Conservation (phyloP, 148 eudicot species). For the Rhododendron henanense region DNA sequence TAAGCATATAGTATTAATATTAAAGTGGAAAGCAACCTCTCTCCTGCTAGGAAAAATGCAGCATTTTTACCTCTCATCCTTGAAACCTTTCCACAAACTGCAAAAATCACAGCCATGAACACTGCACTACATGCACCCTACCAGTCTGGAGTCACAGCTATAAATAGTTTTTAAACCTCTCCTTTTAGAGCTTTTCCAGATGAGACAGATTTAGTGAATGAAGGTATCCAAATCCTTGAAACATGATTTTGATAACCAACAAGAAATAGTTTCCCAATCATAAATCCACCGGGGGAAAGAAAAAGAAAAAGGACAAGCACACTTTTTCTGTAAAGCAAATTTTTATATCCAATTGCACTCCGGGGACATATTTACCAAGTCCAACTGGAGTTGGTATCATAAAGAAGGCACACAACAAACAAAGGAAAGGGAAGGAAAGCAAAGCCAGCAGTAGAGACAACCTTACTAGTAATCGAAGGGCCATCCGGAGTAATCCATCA, state of each 20-base stretch:
- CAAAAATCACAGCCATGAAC: too few relatives aligned
- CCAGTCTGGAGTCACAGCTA: too few relatives aligned
- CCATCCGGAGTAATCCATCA: slow-evolving; percentile 55
- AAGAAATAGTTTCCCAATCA: background rate
- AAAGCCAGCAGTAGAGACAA: slow-evolving; percentile 15
- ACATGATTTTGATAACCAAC: background rate
- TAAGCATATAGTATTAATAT: too few relatives aligned
- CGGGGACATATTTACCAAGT: slow-evolving; percentile 29
- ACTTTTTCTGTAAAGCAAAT: background rate
- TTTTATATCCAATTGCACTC: background rate
- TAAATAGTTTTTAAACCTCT: background rate
- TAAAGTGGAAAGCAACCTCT: too few relatives aligned
- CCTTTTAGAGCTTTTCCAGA: background rate
- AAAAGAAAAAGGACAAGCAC: background rate
- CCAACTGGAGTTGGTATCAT: slow-evolving; percentile 21
- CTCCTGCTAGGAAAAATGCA: too few relatives aligned
- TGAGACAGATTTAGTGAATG: background rate
- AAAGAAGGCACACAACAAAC: slow-evolving; percentile 20
- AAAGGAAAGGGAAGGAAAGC: slow-evolving; percentile 4
- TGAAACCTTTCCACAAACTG: too few relatives aligned
- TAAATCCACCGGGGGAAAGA: background rate
- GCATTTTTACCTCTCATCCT: too few relatives aligned
- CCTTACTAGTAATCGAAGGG: slow-evolving; percentile 50
- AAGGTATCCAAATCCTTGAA: background rate
- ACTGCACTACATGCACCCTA: too few relatives aligned